Base-by-base conservation (phyloP, 371 early-diverging fungal genomes). In the Apophysomyces variabilis region DNA sequence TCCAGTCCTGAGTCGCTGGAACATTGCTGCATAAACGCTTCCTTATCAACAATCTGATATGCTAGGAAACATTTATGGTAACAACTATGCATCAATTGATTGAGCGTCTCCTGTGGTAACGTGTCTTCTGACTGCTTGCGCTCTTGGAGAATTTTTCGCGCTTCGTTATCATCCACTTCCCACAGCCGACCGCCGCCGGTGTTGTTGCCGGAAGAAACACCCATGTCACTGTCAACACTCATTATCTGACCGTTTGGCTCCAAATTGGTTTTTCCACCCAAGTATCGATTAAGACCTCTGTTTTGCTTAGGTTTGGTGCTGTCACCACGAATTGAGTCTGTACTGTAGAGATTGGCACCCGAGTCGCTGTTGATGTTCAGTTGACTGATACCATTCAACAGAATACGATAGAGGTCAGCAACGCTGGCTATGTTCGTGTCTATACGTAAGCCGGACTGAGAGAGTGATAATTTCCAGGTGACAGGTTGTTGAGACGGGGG, bases 41-140 rank as follows among this genome's bases (percentile, higher is more conserved):
- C 77, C 66, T 83, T 80, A 63, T 86, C 88, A 8, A 85, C 77
- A 14, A 85, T 83, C 70, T 85, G 84, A 72, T 86, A 88, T 26
- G 85, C 80, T 18, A 74, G 18, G 57, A 86, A 85, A 38, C 86
- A 88, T 16, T 72, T 72, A 41, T 85, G 85, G 60, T 86, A 88
- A 45, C 82, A 82, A 16, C 73, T 77, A 16, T 80, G 80, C 72
- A 86, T 84, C n/a, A 88, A 66, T 37, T 79, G 64, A 43, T 73
- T 66, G 26, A 82, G 58, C 0, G 72, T 72, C 9, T 72, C 75
- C 38, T 76, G 76, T 7, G 80, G 76, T 12, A 82, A 59, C 0
- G 66, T 67, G 59, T 69, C 69, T 18, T 71, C 71, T 21, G 63
- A 36, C 12, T 58, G 62, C 39, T 66, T 66, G 32, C 71, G 74